Conservation (phyloP, 345 rosid genomes). For the Sisymbrium irio region DNA sequence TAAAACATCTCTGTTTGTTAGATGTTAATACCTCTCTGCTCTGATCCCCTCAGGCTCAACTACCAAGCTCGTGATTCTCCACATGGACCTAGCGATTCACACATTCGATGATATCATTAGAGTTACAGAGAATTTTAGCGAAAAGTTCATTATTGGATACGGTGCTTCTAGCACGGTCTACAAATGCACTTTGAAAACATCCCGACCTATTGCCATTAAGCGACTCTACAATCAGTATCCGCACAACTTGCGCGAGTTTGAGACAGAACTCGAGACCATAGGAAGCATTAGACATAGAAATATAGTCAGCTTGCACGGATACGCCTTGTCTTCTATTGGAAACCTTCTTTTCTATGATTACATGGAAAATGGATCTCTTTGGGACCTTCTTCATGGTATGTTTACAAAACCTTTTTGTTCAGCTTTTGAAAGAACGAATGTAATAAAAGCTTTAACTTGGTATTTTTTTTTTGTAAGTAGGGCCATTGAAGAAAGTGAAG, state of each 20-base stretch:
- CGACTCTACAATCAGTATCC: constrained; percentile 67
- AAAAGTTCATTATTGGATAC: constrained; percentile 71
- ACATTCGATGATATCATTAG: constrained; percentile 87
- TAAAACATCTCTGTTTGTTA: neutral
- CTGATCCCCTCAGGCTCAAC: constrained; percentile 50
- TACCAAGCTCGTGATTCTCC: constrained; percentile 87
- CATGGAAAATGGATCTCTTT: constrained; percentile 93
- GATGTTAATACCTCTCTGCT: neutral
- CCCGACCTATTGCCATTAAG: constrained; percentile 91
- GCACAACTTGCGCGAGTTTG: constrained; percentile 67
- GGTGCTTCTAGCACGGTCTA: constrained; percentile 95
- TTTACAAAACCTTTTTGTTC: neutral
- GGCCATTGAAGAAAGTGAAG: constrained; percentile 73
- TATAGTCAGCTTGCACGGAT: constrained; percentile 85
- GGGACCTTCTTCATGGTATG: constrained; percentile 94
- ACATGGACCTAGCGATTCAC: constrained; percentile 92
- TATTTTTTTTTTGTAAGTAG: constrained; percentile 29
- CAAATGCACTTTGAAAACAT: constrained; percentile 71
- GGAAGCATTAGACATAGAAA: constrained; percentile 94
- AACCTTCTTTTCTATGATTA: constrained; percentile 95
- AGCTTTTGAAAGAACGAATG: neutral
- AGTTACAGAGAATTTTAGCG: constrained; percentile 72
- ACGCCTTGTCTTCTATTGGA: constrained; percentile 70
- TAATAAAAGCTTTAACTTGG: neutral
- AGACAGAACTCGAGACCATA: constrained; percentile 89